phyloP scores from a whole-genome alignment of 2,329 filamentous ascomycete genomes.

The Hansfordia pulvinata region DNA sequence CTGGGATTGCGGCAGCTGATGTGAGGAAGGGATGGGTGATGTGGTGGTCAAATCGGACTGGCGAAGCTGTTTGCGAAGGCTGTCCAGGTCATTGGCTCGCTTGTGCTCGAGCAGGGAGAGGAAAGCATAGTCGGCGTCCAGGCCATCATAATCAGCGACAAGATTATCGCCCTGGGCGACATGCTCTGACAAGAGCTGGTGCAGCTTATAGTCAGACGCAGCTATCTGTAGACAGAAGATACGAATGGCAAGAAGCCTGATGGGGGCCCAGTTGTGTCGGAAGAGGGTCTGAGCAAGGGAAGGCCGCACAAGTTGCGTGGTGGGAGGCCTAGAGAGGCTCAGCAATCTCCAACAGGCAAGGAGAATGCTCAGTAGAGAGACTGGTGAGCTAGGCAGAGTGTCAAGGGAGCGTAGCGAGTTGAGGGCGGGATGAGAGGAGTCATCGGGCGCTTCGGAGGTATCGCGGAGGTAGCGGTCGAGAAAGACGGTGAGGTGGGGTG shows the following conservation, averaged over 20 bases:
- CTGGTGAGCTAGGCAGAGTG: conserved; percentile 2
- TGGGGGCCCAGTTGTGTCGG: conserved; percentile 37
- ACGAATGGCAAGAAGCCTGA: conserved; percentile 72
- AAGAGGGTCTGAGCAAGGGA: conserved; percentile 58
- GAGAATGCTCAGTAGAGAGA: conserved; percentile 27
- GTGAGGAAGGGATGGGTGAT: too few species aligned
- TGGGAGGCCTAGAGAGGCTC: conserved; percentile 58
- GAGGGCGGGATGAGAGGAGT: conserved; percentile 8
- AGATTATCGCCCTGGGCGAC: conserved; percentile 48
- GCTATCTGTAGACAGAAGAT: conserved; percentile 68
- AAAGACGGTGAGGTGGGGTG: conserved; percentile 65
- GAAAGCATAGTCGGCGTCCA: conserved; percentile 66
- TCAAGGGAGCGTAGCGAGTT: conserved; percentile 12
- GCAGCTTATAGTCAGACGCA: conserved; percentile 66
- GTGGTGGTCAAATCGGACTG: conserved; percentile 9
- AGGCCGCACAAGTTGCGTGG: conserved; percentile 50
- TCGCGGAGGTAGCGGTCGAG: conserved; percentile 34
- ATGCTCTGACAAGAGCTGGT: conserved; percentile 55
- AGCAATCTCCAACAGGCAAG: conserved; percentile 68
- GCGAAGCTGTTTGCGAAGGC: conserved; percentile 23
- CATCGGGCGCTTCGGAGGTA: conserved; percentile 8
- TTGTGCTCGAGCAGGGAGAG: conserved; percentile 43
- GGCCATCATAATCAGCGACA: conserved; percentile 61
- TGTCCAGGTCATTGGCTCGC: conserved; percentile 30
- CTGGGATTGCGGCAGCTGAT: conserved; percentile 21